These are phyloP conservation scores for Echinosophora koreensis DNA, from an alignment of 306 rosid species.

Conservation along the genomic window DNA sequence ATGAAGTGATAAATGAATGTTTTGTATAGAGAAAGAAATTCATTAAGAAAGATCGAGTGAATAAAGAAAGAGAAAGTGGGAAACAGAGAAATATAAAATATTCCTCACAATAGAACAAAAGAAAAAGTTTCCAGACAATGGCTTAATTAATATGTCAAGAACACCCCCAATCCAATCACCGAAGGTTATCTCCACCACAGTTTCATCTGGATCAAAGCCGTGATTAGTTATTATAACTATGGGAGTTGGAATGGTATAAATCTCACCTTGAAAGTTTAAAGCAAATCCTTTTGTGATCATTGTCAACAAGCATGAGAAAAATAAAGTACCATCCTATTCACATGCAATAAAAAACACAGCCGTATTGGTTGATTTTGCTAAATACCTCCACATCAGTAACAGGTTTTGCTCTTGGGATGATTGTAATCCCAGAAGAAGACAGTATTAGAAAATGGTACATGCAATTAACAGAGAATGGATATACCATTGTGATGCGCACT, in stretches of 20 bases:
- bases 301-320: slow-evolving; percentile 35
- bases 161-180: too few relatives aligned
- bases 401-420: slow-evolving; percentile 70
- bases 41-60: too few relatives aligned
- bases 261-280: slow-evolving; percentile 47
- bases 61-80: too few relatives aligned
- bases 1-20: too few relatives aligned
- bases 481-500: background rate
- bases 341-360: slow-evolving; percentile 8
- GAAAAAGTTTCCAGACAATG: too few relatives aligned
- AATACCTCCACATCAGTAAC: slow-evolving; percentile 82
- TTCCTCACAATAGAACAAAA: too few relatives aligned
- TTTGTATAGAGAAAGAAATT: too few relatives aligned
- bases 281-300: background rate
- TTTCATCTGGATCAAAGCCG: slow-evolving; percentile 52
- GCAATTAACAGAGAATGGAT: slow-evolving; percentile 46
- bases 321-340: slow-evolving; percentile 18
- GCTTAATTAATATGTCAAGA: too few relatives aligned
- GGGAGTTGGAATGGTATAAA: slow-evolving; percentile 78
- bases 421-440: slow-evolving; percentile 60
- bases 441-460: slow-evolving; percentile 59
- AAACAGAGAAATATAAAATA: too few relatives aligned
- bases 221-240: slow-evolving; percentile 80
- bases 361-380: too few relatives aligned
- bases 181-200: too few relatives aligned